These are phyloP conservation scores for Solanum sejunctum DNA, from an alignment of 257 asterid species.

Conservation along the genomic window DNA sequence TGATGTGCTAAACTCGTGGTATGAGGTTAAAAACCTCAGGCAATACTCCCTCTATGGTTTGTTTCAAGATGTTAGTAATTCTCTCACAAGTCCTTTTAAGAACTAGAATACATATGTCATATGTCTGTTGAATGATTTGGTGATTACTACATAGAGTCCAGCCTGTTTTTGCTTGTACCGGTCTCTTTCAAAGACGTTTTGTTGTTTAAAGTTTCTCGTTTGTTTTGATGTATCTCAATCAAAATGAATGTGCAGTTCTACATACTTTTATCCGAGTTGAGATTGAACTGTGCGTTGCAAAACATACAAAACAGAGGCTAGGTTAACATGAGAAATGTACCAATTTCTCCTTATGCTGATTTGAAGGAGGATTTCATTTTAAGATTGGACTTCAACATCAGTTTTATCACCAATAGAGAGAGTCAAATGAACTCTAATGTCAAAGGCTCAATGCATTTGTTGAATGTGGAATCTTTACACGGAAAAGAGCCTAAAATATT, in stretches of 20 bases:
- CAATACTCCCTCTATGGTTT: constrained; percentile 64
- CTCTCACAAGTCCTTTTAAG: constrained; percentile 37
- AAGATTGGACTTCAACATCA: no score
- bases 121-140: neutral
- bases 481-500: no score
- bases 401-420: no score
- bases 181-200: neutral
- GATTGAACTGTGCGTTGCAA: no score
- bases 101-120: neutral
- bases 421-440: no score
- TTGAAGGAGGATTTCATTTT: no score
- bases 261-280: no score
- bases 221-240: neutral
- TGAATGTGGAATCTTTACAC: no score
- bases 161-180: neutral
- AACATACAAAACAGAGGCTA: no score
- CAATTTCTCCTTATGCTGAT: no score
- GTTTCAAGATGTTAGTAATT: constrained; percentile 37
- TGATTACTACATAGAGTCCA: neutral
- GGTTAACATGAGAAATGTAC: no score
- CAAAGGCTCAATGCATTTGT: no score
- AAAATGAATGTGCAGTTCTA: neutral
- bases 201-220: neutral
- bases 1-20: constrained; percentile 70
- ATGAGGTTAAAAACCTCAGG: constrained; percentile 75